Evolutionary conservation across 2,329 filamentous ascomycete genomes (phyloP).

Genomic region (Tolypocladium pustulatum): DNA sequence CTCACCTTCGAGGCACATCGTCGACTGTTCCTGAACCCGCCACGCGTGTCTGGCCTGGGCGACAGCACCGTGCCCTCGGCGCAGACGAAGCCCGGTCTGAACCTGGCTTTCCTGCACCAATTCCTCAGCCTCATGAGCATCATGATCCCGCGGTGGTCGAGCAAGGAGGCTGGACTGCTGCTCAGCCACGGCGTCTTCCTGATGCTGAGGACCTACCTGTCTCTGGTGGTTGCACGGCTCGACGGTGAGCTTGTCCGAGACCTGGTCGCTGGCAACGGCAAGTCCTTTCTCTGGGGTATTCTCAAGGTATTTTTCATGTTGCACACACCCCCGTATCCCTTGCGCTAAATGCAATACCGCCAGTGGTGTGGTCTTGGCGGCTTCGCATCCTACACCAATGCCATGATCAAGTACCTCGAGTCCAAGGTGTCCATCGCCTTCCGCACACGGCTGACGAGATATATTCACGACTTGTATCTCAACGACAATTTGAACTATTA

Average conservation of each 20-base stretch:
- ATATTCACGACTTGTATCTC: conserved; percentile 94
- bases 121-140: conserved; percentile 94
- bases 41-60: conserved; percentile 66
- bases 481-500: conserved; percentile 96
- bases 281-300: conserved; percentile 78
- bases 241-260: conserved; percentile 96
- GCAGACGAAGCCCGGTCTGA: conserved; percentile 87
- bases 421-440: conserved; percentile 98
- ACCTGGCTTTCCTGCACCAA: conserved; percentile 92
- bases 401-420: conserved; percentile 97
- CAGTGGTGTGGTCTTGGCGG: conserved; percentile 88
- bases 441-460: conserved; percentile 84
- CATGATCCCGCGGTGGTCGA: conserved; percentile 91
- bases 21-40: conserved; percentile 83
- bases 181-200: conserved; percentile 84
- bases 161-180: conserved; percentile 87
- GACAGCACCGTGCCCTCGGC: conserved; percentile 72
- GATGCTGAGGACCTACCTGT: conserved; percentile 87
- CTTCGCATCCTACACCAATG: conserved; percentile 93
- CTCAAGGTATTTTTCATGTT: conserved; percentile 47
- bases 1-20: conserved; percentile 96
- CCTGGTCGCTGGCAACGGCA: conserved; percentile 88
- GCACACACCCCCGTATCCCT: no score
- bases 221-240: conserved; percentile 79
- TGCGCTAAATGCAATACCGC: background rate